Percentiles rank a stretch among this genome's conserved stretches.
Evolutionary conservation across 108 stramenopile species (phyloP).

Genomic region (Skeletonema costatum): DNA sequence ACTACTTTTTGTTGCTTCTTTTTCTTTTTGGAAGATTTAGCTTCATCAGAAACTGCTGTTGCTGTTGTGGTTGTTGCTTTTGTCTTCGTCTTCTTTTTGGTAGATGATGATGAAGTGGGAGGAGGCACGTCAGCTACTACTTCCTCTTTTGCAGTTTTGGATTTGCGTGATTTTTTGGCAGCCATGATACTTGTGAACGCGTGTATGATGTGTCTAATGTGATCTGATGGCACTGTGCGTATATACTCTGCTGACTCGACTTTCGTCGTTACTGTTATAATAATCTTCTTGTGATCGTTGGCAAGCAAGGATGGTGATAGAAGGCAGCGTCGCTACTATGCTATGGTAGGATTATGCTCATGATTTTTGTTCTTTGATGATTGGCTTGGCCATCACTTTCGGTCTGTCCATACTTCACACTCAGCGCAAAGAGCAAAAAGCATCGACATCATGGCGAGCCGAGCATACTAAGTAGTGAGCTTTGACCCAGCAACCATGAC

Average conservation of each 20-base stretch:
- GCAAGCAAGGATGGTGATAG: no score
- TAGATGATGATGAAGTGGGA: background rate
- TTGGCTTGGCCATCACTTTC: background rate
- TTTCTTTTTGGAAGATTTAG: background rate
- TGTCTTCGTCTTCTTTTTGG: background rate
- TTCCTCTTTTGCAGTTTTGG: background rate
- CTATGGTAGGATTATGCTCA: no score
- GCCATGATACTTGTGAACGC: background rate
- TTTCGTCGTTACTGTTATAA: no score
- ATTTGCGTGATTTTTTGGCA: slow-evolving; percentile 4
- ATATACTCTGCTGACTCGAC: background rate
- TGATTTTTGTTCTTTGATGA: background rate
- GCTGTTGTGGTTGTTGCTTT: background rate
- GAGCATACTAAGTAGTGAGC: no score
- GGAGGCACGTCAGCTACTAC: background rate
- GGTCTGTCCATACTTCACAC: background rate
- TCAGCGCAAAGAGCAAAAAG: background rate
- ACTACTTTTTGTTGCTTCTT: background rate
- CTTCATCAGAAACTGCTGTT: background rate
- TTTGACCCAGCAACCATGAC: background rate
- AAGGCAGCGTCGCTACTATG: no score
- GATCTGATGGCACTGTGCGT: no score
- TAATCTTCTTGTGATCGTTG: no score
- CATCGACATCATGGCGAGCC: no score
- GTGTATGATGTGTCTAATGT: background rate